These are phyloP conservation scores for Trichosporon asahii DNA, from an alignment of 1,284 basidiomycete species.

Conservation along the genomic window DNA sequence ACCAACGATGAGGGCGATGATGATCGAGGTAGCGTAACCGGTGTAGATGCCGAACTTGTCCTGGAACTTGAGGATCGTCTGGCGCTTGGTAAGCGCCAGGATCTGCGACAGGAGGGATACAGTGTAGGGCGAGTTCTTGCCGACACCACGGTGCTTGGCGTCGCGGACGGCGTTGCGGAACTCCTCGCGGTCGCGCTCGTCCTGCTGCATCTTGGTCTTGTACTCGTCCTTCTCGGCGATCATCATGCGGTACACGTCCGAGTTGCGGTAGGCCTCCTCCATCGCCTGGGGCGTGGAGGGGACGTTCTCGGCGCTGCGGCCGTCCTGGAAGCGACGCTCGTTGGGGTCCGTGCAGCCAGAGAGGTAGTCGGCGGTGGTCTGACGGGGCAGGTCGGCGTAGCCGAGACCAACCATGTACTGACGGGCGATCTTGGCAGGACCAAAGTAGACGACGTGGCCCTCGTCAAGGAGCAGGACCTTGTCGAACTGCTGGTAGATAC, in stretches of 20 bases:
- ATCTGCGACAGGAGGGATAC: conserved; percentile 74
- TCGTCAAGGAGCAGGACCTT: conserved; percentile 60
- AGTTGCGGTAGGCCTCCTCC: conserved; percentile 65
- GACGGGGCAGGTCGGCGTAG: conserved; percentile 52
- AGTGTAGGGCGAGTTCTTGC: conserved; percentile 81
- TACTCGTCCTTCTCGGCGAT: conserved; percentile 61
- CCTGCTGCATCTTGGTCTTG: conserved; percentile 63
- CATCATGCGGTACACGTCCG: conserved; percentile 58
- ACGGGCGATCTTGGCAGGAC: conserved; percentile 55
- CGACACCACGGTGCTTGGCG: conserved; percentile 76
- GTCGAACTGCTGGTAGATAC: conserved; percentile 66
- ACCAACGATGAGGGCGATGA: conserved; percentile 67
- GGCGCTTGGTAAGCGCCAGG: conserved; percentile 65
- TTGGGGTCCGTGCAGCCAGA: conserved; percentile 69
- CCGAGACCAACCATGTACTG: conserved; percentile 57
- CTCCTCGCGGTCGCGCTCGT: conserved; percentile 62
- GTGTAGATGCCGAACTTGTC: conserved; percentile 77
- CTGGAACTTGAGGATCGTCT: conserved; percentile 70
- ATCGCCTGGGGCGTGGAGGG: conserved; percentile 71
- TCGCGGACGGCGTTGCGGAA: conserved; percentile 72
- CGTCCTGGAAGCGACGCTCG: conserved; percentile 76
- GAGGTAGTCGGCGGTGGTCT: conserved; percentile 68
- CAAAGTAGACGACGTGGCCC: conserved; percentile 58
- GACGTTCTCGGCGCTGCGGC: conserved; percentile 62
- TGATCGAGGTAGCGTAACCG: conserved; percentile 60